Percentiles rank a stretch among this genome's conserved stretches.
phyloP scores from a whole-genome alignment of 2,329 filamentous ascomycete genomes.

The Botrytis cinerea region DNA sequence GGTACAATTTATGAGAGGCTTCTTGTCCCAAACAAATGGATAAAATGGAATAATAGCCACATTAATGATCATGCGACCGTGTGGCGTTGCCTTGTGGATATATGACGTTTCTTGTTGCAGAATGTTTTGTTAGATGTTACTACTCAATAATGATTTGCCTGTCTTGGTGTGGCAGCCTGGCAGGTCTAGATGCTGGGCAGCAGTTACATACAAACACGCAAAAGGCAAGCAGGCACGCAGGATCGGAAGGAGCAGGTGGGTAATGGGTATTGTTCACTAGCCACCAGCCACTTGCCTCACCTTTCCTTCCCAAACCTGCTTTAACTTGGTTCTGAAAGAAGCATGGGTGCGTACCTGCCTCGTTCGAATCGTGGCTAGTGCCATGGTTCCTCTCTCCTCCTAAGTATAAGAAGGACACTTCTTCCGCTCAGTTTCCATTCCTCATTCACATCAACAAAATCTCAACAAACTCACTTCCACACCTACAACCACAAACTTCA shows the following conservation, averaged over 20 bases:
- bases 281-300: background rate
- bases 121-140: background rate
- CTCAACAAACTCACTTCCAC: background rate
- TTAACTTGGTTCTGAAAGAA: background rate
- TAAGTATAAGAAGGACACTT: constrained; percentile 5
- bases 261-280: background rate
- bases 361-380: background rate
- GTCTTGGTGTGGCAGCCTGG: background rate
- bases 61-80: constrained; percentile 4
- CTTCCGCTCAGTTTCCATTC: background rate
- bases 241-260: background rate
- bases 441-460: constrained; percentile 1
- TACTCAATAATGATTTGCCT: background rate
- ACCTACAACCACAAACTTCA: background rate
- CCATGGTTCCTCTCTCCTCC: background rate
- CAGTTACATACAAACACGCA: background rate
- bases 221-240: constrained; percentile 6
- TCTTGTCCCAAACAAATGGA: background rate
- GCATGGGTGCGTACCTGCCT: background rate
- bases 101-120: constrained; percentile 10
- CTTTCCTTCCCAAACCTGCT: background rate
- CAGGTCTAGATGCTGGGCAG: background rate
- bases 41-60: background rate
- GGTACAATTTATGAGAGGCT: background rate
- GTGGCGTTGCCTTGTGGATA: background rate